A percentile compares a stretch with the other conserved stretches of the same genome.
Conservation (phyloP, 1,139 yeast species). For the Nakaseomyces delphensis region DNA sequence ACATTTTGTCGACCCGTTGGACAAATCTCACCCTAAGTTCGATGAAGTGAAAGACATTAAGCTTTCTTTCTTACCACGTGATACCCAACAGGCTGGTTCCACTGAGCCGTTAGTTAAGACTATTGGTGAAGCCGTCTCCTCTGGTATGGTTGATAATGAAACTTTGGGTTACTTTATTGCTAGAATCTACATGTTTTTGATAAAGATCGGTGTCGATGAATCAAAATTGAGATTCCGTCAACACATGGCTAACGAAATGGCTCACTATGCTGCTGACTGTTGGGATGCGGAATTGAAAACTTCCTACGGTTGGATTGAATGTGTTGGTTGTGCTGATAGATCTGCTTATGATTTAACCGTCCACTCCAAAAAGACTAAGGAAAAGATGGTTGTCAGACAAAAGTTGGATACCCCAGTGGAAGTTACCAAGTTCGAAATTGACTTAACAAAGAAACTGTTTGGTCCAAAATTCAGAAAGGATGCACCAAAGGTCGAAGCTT, state of each 20-base stretch:
- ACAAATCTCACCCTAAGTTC: constrained; percentile 78
- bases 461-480: constrained; percentile 97
- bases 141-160: constrained; percentile 90
- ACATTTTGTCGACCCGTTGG: constrained; percentile 89
- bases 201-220: constrained; percentile 84
- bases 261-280: constrained; percentile 98
- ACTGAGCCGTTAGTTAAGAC: constrained; percentile 57
- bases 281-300: constrained; percentile 99
- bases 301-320: constrained; percentile 98
- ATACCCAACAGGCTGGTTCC: constrained; percentile 76
- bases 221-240: constrained; percentile 89
- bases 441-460: constrained; percentile 84
- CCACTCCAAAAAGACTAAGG: constrained; percentile 91
- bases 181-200: constrained; percentile 76
- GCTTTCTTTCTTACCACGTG: constrained; percentile 75
- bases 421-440: constrained; percentile 77
- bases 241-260: constrained; percentile 98
- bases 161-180: constrained; percentile 96
- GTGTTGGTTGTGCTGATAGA: constrained; percentile 99
- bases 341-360: constrained; percentile 96
- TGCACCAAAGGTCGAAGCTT: constrained; percentile 83
- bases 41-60: constrained; percentile 62
- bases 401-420: constrained; percentile 73
- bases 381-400: constrained; percentile 89
- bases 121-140: constrained; percentile 80